Percentiles rank a stretch among this genome's conserved stretches.
These are phyloP conservation scores for Hypholoma fasciculare DNA, from an alignment of 768 basidiomycete species.

Conservation along the genomic window DNA sequence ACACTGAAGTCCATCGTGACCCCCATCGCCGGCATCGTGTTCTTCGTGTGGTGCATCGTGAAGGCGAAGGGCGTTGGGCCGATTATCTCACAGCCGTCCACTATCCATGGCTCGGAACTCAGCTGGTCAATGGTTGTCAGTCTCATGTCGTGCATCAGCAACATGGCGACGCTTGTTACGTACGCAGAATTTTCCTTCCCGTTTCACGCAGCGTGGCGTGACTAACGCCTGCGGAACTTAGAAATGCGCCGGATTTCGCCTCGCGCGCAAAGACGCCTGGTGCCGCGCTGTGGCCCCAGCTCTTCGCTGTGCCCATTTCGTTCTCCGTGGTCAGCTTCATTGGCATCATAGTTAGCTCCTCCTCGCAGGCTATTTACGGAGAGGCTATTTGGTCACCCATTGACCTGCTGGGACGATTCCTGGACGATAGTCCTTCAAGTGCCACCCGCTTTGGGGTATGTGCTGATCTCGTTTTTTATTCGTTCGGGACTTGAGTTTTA, in stretches of 20 bases:
- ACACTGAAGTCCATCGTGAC: constrained; percentile 74
- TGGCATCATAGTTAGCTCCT: constrained; percentile 81
- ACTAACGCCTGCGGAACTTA: constrained; percentile 22
- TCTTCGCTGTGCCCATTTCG: constrained; percentile 68
- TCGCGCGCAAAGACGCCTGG: constrained; percentile 57
- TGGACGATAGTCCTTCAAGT: constrained; percentile 60
- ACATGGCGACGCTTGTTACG: constrained; percentile 76
- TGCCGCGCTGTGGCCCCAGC: constrained; percentile 64
- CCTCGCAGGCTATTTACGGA: constrained; percentile 73
- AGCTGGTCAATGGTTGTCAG: constrained; percentile 76
- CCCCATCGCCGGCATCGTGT: constrained; percentile 67
- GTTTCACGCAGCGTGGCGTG: background rate
- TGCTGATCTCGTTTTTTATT: background rate
- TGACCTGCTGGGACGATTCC: constrained; percentile 65
- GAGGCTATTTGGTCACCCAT: constrained; percentile 81
- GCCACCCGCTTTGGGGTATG: constrained; percentile 69
- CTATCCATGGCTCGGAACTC: constrained; percentile 63
- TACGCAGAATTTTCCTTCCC: constrained; percentile 28
- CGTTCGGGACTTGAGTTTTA: background rate
- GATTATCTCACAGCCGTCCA: constrained; percentile 65
- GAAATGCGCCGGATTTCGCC: constrained; percentile 78
- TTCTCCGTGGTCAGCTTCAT: constrained; percentile 78
- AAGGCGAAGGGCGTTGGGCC: constrained; percentile 80
- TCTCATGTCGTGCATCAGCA: constrained; percentile 78
- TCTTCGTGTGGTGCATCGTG: constrained; percentile 78